Evolutionary conservation across 352 stramenopile genomes (phyloP).

Genomic region (Pythium dissotocum): DNA sequence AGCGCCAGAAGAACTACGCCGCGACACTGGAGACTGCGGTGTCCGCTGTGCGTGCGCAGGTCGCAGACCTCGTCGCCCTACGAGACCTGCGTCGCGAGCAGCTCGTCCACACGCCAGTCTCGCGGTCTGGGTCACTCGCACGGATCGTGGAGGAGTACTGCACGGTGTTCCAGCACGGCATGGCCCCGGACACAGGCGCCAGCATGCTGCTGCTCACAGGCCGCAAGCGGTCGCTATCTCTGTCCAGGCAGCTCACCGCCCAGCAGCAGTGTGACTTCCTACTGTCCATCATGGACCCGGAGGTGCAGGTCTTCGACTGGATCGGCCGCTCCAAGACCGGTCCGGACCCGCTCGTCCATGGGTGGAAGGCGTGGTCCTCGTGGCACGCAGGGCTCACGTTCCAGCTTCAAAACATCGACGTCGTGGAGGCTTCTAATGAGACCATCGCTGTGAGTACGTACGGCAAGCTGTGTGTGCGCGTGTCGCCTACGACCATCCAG

Average conservation of each 20-base stretch:
- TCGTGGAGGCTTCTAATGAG: conserved; percentile 40
- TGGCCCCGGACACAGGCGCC: conserved; percentile 24
- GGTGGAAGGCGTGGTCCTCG: conserved; percentile 28
- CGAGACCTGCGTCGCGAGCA: conserved; percentile 42
- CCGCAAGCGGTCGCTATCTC: conserved; percentile 37
- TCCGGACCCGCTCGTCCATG: conserved; percentile 17
- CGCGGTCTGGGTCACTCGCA: conserved; percentile 42
- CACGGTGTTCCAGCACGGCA: conserved; percentile 45
- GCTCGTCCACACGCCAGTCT: conserved; percentile 33
- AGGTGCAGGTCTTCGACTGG: conserved; percentile 29
- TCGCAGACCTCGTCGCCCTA: conserved; percentile 49
- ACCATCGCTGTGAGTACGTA: conserved; percentile 46
- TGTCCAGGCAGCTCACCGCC: conserved; percentile 12
- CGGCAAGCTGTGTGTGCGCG: conserved; percentile 43
- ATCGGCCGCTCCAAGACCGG: conserved; percentile 22
- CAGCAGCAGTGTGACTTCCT: conserved; percentile 19
- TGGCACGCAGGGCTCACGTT: conserved; percentile 32
- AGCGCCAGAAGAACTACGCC: conserved; percentile 26
- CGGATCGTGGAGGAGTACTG: conserved; percentile 51
- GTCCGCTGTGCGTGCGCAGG: conserved; percentile 40
- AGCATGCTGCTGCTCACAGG: conserved; percentile 13
- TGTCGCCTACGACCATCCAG: conserved; percentile 52
- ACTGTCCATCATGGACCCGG: conserved; percentile 25
- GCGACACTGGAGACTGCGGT: conserved; percentile 29
- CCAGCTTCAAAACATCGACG: conserved; percentile 41